These are phyloP conservation scores for Melanogaster broomeanus DNA, from an alignment of 768 basidiomycete genomes.

Conservation along the genomic window DNA sequence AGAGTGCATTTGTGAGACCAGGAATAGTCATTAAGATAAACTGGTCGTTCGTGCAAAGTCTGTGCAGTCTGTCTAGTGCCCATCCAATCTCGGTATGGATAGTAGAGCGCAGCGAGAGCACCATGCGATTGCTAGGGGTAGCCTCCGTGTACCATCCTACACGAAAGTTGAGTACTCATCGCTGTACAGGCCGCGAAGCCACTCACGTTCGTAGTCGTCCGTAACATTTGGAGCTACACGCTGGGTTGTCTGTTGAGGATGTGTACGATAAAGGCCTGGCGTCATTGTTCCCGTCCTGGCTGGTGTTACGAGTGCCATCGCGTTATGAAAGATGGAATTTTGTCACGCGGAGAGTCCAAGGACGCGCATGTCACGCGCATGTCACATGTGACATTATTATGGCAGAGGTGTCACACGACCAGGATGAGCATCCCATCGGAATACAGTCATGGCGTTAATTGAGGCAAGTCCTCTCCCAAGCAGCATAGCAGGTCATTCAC, in stretches of 20 bases:
- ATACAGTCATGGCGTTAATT: constrained; percentile 53
- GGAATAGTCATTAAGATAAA: constrained; percentile 73
- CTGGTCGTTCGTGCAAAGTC: constrained; percentile 76
- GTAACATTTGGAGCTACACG: constrained; percentile 46
- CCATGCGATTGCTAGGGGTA: constrained; percentile 80
- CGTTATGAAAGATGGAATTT: not conserved
- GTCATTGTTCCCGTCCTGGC: constrained; percentile 24
- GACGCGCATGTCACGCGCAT: constrained; percentile 20
- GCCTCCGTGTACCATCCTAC: constrained; percentile 87
- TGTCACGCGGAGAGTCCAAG: constrained; percentile 11
- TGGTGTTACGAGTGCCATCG: constrained; percentile 33
- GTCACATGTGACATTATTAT: constrained; percentile 18
- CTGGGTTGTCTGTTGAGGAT: constrained; percentile 19
- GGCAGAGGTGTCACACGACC: constrained; percentile 7
- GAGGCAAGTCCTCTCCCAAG: constrained; percentile 39
- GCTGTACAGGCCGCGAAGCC: not conserved
- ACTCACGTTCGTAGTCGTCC: constrained; percentile 79
- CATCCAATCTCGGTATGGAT: constrained; percentile 83
- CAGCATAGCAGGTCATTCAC: not conserved
- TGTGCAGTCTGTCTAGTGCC: constrained; percentile 85
- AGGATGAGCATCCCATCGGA: too few species aligned
- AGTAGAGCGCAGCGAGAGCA: constrained; percentile 84
- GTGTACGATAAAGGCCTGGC: constrained; percentile 26
- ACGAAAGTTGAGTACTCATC: constrained; percentile 5
- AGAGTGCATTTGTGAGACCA: constrained; percentile 79